phyloP scores from a whole-genome alignment of 2,329 filamentous ascomycete genomes.

The Diaporthe destruens region DNA sequence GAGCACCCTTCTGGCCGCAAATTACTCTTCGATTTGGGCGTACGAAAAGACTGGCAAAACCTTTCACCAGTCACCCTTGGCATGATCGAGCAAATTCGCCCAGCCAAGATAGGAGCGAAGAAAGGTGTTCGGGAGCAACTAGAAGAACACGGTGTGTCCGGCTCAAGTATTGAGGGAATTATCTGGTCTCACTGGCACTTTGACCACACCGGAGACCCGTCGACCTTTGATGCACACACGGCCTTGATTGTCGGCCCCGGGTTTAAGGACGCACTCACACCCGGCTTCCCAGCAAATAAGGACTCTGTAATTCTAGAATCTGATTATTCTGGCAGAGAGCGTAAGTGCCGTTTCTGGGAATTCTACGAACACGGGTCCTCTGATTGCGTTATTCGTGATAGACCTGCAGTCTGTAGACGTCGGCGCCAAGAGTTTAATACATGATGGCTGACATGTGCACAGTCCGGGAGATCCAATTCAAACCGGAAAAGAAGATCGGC shows the following conservation, averaged over 20 bases:
- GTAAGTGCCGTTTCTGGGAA: background rate
- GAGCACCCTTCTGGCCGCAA: constrained; percentile 53
- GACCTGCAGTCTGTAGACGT: background rate
- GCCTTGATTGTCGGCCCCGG: constrained; percentile 49
- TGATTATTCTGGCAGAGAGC: constrained; percentile 45
- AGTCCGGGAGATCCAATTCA: constrained; percentile 47
- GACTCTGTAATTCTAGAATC: constrained; percentile 45
- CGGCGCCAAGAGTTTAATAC: too few relatives aligned
- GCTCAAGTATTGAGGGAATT: constrained; percentile 43
- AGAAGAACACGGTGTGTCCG: constrained; percentile 50
- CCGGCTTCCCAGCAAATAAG: constrained; percentile 44
- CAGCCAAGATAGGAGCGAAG: constrained; percentile 52
- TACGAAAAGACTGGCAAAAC: constrained; percentile 58
- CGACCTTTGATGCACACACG: constrained; percentile 45
- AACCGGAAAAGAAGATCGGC: constrained; percentile 43
- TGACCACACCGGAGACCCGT: constrained; percentile 48
- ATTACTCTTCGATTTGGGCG: constrained; percentile 54
- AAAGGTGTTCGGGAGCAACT: constrained; percentile 58
- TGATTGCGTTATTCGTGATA: background rate
- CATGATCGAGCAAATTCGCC: constrained; percentile 43
- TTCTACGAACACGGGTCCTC: background rate
- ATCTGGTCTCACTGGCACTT: constrained; percentile 50
- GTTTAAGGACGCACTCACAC: constrained; percentile 46
- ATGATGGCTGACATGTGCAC: background rate
- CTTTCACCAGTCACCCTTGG: constrained; percentile 45